Evolutionary conservation across 352 stramenopile genomes (phyloP).

Genomic region (Globisporangium iwayamae): DNA sequence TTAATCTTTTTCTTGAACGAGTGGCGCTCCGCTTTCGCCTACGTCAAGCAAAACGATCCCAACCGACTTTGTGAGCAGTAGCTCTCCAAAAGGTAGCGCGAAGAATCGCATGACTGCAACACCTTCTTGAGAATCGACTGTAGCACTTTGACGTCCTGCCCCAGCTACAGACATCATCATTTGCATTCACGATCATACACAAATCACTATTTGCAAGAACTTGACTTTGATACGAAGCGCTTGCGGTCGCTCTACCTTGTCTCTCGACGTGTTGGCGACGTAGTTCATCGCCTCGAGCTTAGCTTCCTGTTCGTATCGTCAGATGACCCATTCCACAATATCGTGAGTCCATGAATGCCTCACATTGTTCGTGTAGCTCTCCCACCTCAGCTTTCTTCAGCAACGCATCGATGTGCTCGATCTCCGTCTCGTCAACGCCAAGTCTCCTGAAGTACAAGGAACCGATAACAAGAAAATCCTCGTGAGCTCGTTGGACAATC

Average conservation of each 20-base stretch:
- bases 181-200: neutral
- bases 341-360: neutral
- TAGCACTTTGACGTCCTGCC: constrained; percentile 66
- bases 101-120: no score
- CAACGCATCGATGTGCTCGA: constrained; percentile 71
- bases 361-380: neutral
- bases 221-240: no score
- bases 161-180: constrained; percentile 32
- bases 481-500: neutral
- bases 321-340: neutral
- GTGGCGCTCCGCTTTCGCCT: constrained; percentile 76
- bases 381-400: constrained; percentile 61
- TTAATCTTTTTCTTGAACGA: constrained; percentile 83
- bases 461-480: neutral
- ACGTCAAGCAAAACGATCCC: neutral
- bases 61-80: neutral
- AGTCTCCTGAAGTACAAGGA: constrained; percentile 30
- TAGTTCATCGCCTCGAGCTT: constrained; percentile 76
- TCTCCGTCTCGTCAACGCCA: constrained; percentile 48
- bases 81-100: neutral
- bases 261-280: constrained; percentile 61
- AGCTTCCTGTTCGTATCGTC: constrained; percentile 35
- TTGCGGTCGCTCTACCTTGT: constrained; percentile 42
- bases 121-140: constrained; percentile 78
- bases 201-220: neutral